Percentiles rank a stretch among this genome's conserved stretches.
These are phyloP conservation scores for Acer negundo DNA, from an alignment of 345 rosid species.

Conservation along the genomic window DNA sequence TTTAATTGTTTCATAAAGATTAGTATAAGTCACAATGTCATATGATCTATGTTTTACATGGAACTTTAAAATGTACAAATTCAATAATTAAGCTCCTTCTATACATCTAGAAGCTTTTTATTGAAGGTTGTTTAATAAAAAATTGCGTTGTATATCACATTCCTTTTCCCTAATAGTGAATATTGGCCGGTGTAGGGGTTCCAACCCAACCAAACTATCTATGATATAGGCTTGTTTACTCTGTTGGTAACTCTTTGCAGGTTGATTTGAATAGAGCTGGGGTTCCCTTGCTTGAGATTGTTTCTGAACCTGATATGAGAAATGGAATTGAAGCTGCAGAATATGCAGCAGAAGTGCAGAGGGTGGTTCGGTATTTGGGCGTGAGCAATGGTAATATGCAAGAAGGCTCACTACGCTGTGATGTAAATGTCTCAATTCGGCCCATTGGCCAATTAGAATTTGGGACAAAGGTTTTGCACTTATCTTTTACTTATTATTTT, in stretches of 20 bases:
- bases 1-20: slow-evolving; percentile 3
- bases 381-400: slow-evolving; percentile 93
- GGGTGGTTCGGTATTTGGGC: slow-evolving; percentile 83
- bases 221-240: slow-evolving; percentile 13
- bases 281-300: slow-evolving; percentile 94
- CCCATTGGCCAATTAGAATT: slow-evolving; percentile 77
- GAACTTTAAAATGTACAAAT: background rate
- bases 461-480: slow-evolving; percentile 77
- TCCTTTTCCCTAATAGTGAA: background rate
- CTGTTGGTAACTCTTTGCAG: slow-evolving; percentile 38
- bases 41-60: background rate
- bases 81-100: background rate
- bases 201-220: background rate
- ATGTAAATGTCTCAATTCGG: slow-evolving; percentile 92
- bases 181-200: background rate
- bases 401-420: slow-evolving; percentile 96
- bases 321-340: slow-evolving; percentile 87
- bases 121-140: background rate
- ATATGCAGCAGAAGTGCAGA: slow-evolving; percentile 80
- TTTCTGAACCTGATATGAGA: slow-evolving; percentile 98
- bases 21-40: background rate
- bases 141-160: background rate
- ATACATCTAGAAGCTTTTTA: background rate
- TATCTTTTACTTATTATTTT: slow-evolving; percentile 8
- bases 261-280: slow-evolving; percentile 98